A percentile compares a stretch with the other conserved stretches of the same genome.
These are phyloP conservation scores for Pseudisothecium myosuroides DNA, from an alignment of 225 moss, liverwort and hornwort species.

Conservation along the genomic window DNA sequence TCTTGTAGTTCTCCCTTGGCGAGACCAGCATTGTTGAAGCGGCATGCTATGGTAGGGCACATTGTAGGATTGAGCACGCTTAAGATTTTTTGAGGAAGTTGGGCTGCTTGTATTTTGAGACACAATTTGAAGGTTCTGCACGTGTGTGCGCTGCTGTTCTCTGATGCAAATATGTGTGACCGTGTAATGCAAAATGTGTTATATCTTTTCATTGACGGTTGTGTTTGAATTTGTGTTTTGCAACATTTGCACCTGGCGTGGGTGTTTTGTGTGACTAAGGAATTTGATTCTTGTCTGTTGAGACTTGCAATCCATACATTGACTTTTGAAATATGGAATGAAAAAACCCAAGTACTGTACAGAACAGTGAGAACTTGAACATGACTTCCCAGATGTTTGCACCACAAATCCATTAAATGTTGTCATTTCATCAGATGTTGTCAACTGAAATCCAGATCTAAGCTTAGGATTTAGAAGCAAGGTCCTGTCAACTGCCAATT, in stretches of 20 bases:
- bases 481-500: no score
- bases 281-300: not conserved
- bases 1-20: not conserved
- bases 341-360: no score
- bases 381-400: no score
- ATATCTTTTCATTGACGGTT: not conserved
- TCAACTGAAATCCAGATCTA: no score
- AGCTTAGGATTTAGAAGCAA: no score
- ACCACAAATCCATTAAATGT: no score
- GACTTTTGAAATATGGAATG: not conserved
- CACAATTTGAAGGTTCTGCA: constrained; percentile 28
- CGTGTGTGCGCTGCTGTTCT: constrained; percentile 15
- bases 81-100: constrained; percentile 9
- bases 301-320: not conserved
- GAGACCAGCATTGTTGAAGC: constrained; percentile 5
- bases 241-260: not conserved
- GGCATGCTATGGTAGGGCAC: not conserved
- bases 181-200: not conserved
- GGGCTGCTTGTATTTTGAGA: constrained; percentile 30
- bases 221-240: not conserved
- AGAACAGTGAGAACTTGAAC: no score
- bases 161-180: not conserved
- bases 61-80: not conserved
- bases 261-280: not conserved
- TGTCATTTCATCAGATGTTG: no score